Evolutionary conservation across 2,329 filamentous ascomycete species (phyloP), one percentile per base, ranked within the genome.

Genomic region (Phoma sp.): DNA sequence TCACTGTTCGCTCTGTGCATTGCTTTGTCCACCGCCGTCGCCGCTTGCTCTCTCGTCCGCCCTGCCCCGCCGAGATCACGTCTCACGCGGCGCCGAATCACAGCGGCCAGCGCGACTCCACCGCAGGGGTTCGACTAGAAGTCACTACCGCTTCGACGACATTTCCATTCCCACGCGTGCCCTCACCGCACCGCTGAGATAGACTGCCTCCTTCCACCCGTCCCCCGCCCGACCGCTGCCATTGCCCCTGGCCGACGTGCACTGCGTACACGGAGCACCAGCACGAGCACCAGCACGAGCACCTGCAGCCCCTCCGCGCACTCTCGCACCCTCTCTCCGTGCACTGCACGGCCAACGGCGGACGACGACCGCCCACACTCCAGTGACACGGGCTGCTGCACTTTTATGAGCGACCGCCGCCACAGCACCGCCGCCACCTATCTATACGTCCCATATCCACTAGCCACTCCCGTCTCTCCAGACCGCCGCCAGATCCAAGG

Each of bases 391-490:
- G 35, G 5, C 7, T 36, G 46, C 45, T 40, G 33, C 35, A 37
- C 27, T 45, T 67, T 63, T 61, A 70, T 68, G 67, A 62, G 61
- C 64, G 61, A 66, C 62, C 63, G 55, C 65, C 57, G 60, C 65
- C 56, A 61, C 59, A 55, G 50, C 64, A 48, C 48, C 54, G 46
- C 60, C 36, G 60, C 58, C 36, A 58, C 58, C 43, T 63, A 68
- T 70, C 63, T 61, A 50, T 70, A 67, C 57, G 47, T 55, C 24
- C 60, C 58, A 36, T 64, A 66, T 63, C 59, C 45, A 39, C 40
- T 36, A 50, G 29, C 64, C 45, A 44, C 60, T 27, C 25, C 52
- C 57, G 57, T 67, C 45, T 53, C 55, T 57, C 60, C 61, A 37
- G 56, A 51, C 43, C 25, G 38, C 39, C 56, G 51, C 53, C 61